Percentiles rank a stretch among this genome's conserved stretches.
phyloP scores from a whole-genome alignment of 768 basidiomycete genomes.

The Hericium rajendrae region DNA sequence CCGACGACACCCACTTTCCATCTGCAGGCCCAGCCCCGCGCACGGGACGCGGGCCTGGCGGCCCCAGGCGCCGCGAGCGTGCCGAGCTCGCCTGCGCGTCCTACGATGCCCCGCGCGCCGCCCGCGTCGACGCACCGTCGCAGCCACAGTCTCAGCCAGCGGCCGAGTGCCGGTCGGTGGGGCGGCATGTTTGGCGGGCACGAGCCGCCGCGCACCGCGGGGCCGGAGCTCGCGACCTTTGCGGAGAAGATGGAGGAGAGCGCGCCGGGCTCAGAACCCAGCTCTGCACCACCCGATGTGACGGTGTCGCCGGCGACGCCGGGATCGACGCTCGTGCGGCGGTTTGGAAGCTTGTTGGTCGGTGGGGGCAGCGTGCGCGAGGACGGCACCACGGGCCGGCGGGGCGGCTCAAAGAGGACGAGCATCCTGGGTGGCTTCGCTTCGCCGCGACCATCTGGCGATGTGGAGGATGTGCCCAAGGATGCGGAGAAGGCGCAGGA shows the following conservation, averaged over 20 bases:
- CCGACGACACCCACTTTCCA: slow-evolving; percentile 53
- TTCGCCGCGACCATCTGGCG: slow-evolving; percentile 6
- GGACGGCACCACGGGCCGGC: slow-evolving; percentile 3
- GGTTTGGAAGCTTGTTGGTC: slow-evolving; percentile 10
- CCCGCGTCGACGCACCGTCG: slow-evolving; percentile 71
- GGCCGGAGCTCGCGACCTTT: slow-evolving; percentile 54
- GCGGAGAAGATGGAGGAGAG: slow-evolving; percentile 27
- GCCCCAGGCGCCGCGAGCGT: slow-evolving; percentile 21
- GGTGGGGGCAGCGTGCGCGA: slow-evolving; percentile 8
- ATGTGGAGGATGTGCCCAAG: slow-evolving; percentile 5
- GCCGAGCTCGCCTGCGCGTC: slow-evolving; percentile 17
- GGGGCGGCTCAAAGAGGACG: slow-evolving; percentile 8
- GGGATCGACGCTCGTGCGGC: slow-evolving; percentile 18
- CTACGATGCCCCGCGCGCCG: slow-evolving; percentile 51
- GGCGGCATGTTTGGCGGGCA: slow-evolving; percentile 40
- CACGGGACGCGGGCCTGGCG: slow-evolving; percentile 54
- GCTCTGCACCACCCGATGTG: slow-evolving; percentile 8
- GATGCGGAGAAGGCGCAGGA: slow-evolving; percentile 21
- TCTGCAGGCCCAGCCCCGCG: slow-evolving; percentile 48
- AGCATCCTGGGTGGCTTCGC: slow-evolving; percentile 9
- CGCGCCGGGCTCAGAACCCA: slow-evolving; percentile 20
- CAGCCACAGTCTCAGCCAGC: slow-evolving; percentile 76
- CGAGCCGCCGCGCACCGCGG: slow-evolving; percentile 50
- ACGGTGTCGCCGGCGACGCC: slow-evolving; percentile 7
- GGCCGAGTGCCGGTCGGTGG: slow-evolving; percentile 48